phyloP scores from a whole-genome alignment of 2,329 filamentous ascomycete species.

The Aspergillus novoparasiticus region DNA sequence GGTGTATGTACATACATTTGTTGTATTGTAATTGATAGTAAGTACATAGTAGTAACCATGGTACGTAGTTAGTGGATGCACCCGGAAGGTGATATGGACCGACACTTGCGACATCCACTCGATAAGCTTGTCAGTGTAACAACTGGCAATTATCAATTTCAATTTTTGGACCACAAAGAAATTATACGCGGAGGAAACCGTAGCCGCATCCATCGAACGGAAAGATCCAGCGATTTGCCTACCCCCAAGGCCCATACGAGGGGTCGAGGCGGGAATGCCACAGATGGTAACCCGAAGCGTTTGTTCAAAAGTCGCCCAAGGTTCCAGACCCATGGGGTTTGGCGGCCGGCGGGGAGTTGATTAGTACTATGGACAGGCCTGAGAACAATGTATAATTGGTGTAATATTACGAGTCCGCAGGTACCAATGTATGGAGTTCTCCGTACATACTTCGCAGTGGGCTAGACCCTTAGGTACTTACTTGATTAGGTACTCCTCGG shows the following conservation, averaged over 20 bases:
- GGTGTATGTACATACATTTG: background rate
- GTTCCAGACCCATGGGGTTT: conserved; percentile 23
- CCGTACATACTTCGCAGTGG: background rate
- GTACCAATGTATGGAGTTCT: background rate
- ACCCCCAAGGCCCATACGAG: background rate
- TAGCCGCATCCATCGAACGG: background rate
- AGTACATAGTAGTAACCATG: background rate
- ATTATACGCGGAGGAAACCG: background rate
- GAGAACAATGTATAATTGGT: background rate
- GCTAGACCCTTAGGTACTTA: background rate
- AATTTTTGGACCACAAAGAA: background rate
- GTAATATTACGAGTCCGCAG: conserved; percentile 4
- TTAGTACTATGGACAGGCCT: background rate
- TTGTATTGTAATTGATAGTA: background rate
- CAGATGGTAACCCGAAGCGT: conserved; percentile 35
- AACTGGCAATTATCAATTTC: background rate
- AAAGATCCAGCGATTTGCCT: background rate
- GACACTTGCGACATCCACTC: background rate
- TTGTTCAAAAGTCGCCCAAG: background rate
- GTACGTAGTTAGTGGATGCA: background rate
- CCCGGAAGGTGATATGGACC: conserved; percentile 3
- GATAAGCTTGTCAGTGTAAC: background rate
- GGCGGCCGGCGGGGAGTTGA: background rate
- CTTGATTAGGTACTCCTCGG: conserved; percentile 4
- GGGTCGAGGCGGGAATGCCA: conserved; percentile 29